These are phyloP conservation scores for Gossypium ekmanianum DNA, from an alignment of 345 rosid genomes.

Conservation along the genomic window DNA sequence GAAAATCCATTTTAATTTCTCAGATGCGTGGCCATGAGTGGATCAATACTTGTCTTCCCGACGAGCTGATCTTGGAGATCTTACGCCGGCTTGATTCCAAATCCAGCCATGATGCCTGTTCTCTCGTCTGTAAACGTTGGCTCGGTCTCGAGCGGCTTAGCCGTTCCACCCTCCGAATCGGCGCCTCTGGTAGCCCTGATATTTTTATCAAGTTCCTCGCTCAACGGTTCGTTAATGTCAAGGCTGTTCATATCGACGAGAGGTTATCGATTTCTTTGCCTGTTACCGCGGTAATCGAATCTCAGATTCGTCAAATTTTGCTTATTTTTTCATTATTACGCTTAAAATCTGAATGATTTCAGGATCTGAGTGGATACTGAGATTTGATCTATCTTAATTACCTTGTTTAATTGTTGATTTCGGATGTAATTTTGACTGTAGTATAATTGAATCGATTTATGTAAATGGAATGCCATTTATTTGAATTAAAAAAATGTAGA, in stretches of 20 bases:
- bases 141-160: slow-evolving; percentile 65
- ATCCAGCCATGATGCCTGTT: slow-evolving; percentile 65
- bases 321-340: neutral
- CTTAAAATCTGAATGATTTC: neutral
- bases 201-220: slow-evolving; percentile 56
- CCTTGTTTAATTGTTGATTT: neutral
- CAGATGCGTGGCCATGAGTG: slow-evolving; percentile 67
- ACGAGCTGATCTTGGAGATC: slow-evolving; percentile 73
- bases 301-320: neutral
- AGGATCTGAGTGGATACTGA: neutral
- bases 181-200: slow-evolving; percentile 74
- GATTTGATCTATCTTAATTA: neutral
- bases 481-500: neutral
- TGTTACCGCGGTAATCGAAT: slow-evolving; percentile 26
- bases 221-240: slow-evolving; percentile 63
- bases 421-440: neutral
- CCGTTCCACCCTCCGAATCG: slow-evolving; percentile 79
- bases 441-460: neutral
- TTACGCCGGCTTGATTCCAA: slow-evolving; percentile 65
- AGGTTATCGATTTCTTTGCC: slow-evolving; percentile 57
- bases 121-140: slow-evolving; percentile 95
- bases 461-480: neutral
- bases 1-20: neutral
- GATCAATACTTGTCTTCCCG: slow-evolving; percentile 73
- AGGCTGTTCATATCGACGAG: slow-evolving; percentile 66